Evolutionary conservation across 768 basidiomycete genomes (phyloP).

Genomic region (Boletus rubroflammeus): DNA sequence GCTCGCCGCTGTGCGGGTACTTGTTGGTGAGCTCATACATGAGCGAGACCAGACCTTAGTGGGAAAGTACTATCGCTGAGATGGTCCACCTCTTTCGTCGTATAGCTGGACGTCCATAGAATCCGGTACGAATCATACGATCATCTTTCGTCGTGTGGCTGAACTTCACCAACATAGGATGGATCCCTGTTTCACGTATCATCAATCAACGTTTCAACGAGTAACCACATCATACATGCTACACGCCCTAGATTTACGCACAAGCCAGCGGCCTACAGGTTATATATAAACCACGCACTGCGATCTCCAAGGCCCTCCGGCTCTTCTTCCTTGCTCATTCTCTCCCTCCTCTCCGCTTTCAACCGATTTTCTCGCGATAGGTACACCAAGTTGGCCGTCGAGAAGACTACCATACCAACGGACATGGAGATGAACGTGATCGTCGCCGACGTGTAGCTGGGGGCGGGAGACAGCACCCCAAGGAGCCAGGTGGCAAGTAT

Average conservation of each 20-base stretch:
- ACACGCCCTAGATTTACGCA: background rate
- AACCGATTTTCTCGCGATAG: slow-evolving; percentile 42
- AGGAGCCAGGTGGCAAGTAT: slow-evolving; percentile 62
- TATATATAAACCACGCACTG: slow-evolving; percentile 57
- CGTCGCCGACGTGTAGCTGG: slow-evolving; percentile 49
- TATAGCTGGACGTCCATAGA: no score
- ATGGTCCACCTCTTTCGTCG: background rate
- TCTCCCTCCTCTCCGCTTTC: slow-evolving; percentile 39
- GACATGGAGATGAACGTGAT: slow-evolving; percentile 37
- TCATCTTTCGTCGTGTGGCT: no score
- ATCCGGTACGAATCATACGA: no score
- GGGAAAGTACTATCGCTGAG: no score
- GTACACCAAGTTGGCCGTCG: slow-evolving; percentile 39
- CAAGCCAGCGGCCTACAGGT: slow-evolving; percentile 27
- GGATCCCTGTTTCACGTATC: background rate
- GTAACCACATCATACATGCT: background rate
- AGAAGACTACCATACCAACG: slow-evolving; percentile 36
- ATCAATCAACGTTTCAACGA: background rate
- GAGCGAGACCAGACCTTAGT: no score
- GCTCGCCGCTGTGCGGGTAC: no score
- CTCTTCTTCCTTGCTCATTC: slow-evolving; percentile 36
- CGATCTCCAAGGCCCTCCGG: slow-evolving; percentile 43
- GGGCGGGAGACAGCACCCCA: slow-evolving; percentile 46
- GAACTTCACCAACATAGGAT: background rate
- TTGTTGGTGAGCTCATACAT: no score